These are phyloP conservation scores for Chenopodium album DNA, from an alignment of 148 eudicot species.

Conservation along the genomic window DNA sequence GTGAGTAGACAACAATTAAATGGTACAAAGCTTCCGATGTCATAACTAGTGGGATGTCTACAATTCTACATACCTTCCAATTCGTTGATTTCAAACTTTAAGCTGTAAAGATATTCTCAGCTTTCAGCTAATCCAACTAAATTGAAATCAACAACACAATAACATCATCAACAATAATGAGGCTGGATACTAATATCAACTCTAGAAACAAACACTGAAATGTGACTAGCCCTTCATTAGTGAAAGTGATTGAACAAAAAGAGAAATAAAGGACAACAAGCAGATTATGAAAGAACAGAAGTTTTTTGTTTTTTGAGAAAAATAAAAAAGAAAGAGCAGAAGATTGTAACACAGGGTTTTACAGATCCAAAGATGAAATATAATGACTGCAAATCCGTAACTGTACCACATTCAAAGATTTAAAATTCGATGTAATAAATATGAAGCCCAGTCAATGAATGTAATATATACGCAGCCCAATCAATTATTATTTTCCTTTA, in stretches of 20 bases:
- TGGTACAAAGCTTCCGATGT: neutral
- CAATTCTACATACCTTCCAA: neutral
- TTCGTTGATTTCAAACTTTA: no score
- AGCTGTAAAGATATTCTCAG: neutral
- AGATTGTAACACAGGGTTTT: neutral
- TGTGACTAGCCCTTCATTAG: neutral
- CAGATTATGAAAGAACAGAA: neutral
- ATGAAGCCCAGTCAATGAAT: neutral
- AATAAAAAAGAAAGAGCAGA: no score
- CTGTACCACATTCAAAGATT: no score
- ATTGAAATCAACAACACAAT: no score
- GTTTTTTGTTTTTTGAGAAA: no score
- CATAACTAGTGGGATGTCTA: neutral
- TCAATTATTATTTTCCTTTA: neutral
- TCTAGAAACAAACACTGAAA: neutral
- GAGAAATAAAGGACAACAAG: neutral
- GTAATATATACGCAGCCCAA: neutral
- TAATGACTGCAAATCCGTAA: no score
- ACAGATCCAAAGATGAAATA: no score
- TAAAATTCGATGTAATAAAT: neutral
- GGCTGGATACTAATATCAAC: neutral
- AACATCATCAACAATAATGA: no score
- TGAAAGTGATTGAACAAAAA: neutral
- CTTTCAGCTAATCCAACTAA: neutral
- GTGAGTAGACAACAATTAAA: no score